These are phyloP conservation scores for Leccinum pallidistipes DNA, from an alignment of 1,284 basidiomycete species.

Conservation along the genomic window DNA sequence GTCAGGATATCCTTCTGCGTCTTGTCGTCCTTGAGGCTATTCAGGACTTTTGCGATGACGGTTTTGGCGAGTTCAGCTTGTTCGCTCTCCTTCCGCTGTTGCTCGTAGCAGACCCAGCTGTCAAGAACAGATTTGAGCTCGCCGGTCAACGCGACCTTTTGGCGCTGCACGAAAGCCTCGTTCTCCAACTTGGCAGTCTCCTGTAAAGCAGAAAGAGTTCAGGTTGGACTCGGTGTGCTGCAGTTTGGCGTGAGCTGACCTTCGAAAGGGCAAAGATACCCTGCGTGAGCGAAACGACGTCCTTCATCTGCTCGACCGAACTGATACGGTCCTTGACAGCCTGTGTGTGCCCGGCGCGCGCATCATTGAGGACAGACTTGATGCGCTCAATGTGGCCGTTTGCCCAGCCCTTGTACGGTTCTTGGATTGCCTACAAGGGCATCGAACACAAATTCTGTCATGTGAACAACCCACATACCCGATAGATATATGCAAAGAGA, in stretches of 20 bases:
- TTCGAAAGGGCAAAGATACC: slow-evolving; percentile 92
- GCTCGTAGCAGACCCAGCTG: slow-evolving; percentile 98
- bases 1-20: slow-evolving; percentile 90
- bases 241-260: slow-evolving; percentile 42
- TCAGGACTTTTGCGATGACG: slow-evolving; percentile 86
- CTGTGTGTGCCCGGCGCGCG: slow-evolving; percentile 89
- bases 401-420: slow-evolving; percentile 95
- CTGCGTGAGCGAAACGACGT: slow-evolving; percentile 89
- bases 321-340: slow-evolving; percentile 93
- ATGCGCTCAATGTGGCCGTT: slow-evolving; percentile 84
- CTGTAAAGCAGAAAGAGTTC: slow-evolving; percentile 39
- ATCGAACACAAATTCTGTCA: slow-evolving; percentile 2
- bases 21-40: slow-evolving; percentile 86
- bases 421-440: slow-evolving; percentile 41
- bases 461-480: slow-evolving; percentile 48
- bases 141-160: slow-evolving; percentile 83
- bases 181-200: slow-evolving; percentile 93
- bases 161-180: slow-evolving; percentile 88
- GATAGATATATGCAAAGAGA: slow-evolving; percentile 85
- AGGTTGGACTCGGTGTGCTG: background rate
- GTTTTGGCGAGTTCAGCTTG: slow-evolving; percentile 88
- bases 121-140: slow-evolving; percentile 97
- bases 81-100: slow-evolving; percentile 94
- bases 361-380: slow-evolving; percentile 78
- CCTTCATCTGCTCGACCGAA: slow-evolving; percentile 91